Evolutionary conservation across 2,329 filamentous ascomycete species (phyloP).

Genomic region (Paracamarosporium sp.): DNA sequence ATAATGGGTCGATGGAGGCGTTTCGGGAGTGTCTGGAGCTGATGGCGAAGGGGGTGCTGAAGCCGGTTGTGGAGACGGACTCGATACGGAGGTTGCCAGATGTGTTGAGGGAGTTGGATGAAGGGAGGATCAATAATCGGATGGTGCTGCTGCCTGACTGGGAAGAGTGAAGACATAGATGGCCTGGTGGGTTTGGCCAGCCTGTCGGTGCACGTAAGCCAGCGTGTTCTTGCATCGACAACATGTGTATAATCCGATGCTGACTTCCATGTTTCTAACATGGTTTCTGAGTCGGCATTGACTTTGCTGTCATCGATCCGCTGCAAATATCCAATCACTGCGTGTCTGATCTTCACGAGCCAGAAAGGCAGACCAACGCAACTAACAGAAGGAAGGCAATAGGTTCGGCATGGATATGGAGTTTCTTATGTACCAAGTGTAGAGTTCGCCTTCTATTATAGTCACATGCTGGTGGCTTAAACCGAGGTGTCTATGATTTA

Average conservation of each 20-base stretch:
- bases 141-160: not conserved
- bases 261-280: no score
- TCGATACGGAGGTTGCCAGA: not conserved
- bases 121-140: not conserved
- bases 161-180: not conserved
- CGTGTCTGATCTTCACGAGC: no score
- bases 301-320: no score
- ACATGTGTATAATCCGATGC: no score
- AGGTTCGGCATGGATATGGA: no score
- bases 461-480: not conserved
- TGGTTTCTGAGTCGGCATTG: no score
- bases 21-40: not conserved
- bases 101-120: not conserved
- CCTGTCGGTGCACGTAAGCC: no score
- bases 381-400: no score
- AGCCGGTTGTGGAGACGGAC: not conserved
- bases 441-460: not conserved
- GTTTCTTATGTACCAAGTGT: not conserved
- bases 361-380: no score
- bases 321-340: no score
- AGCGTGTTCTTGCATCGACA: no score
- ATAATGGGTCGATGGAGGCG: not conserved
- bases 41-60: not conserved
- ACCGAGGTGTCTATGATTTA: slow-evolving; percentile 2
- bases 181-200: no score